Conservation (phyloP, 2,329 filamentous ascomycete genomes). For the Botryotinia calthae region DNA sequence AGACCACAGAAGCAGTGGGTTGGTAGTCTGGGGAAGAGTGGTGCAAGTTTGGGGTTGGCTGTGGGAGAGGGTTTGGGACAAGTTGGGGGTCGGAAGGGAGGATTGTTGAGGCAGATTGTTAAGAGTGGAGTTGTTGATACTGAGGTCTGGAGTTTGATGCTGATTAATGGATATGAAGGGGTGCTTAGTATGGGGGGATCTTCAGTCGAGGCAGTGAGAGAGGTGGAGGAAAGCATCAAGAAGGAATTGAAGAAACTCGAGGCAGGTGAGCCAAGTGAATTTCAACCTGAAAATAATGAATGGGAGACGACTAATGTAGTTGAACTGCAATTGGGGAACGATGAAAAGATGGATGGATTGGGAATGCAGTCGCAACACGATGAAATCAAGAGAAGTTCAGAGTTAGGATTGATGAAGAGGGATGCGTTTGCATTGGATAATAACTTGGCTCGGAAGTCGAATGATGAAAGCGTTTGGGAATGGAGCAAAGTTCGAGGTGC, state of each 20-base stretch:
- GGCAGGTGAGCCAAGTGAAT: background rate
- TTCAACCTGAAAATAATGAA: background rate
- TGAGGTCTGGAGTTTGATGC: conserved; percentile 29
- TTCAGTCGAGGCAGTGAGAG: conserved; percentile 18
- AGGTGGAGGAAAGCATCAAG: conserved; percentile 18
- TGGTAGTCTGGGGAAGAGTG: conserved; percentile 19
- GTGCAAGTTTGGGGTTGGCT: conserved; percentile 29
- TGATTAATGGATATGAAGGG: conserved; percentile 29
- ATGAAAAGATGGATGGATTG: background rate
- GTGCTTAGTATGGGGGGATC: conserved; percentile 30
- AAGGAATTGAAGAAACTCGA: conserved; percentile 6
- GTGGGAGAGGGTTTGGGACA: conserved; percentile 21
- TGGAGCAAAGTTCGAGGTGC: conserved; percentile 30
- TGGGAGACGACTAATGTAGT: background rate
- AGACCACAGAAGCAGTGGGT: conserved; percentile 29
- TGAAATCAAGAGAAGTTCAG: background rate
- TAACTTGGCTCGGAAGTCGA: background rate
- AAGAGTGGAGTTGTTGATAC: conserved; percentile 25
- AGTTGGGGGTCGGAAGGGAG: background rate
- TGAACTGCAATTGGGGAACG: background rate
- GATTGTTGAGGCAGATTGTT: conserved; percentile 26
- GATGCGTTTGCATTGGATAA: background rate
- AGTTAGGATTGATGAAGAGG: conserved; percentile 22
- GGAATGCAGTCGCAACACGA: conserved; percentile 1
- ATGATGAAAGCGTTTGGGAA: conserved; percentile 24